Conservation (phyloP, 2,329 filamentous ascomycete genomes). For the Thielaviopsis punctulata region DNA sequence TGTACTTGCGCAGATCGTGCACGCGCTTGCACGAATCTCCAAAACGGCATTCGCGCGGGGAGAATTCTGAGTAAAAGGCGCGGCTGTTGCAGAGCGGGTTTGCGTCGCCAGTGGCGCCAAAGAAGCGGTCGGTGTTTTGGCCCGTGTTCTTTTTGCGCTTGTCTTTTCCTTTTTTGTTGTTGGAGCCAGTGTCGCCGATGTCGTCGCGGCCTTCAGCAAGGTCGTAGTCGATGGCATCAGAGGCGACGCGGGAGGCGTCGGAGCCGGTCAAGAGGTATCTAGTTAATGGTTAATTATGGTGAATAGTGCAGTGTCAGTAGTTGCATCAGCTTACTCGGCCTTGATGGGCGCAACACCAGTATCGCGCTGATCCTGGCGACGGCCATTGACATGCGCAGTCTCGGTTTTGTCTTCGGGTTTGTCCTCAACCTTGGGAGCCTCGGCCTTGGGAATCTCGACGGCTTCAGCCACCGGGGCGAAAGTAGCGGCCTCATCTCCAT, state of each 20-base stretch:
- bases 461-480: slow-evolving; percentile 7
- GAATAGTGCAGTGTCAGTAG: not conserved
- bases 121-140: slow-evolving; percentile 71
- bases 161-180: slow-evolving; percentile 27
- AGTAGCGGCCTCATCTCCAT: slow-evolving; percentile 1
- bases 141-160: slow-evolving; percentile 31
- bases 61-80: slow-evolving; percentile 60
- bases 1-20: slow-evolving; percentile 74
- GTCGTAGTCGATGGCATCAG: slow-evolving; percentile 21
- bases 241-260: slow-evolving; percentile 24
- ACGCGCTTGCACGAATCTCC: slow-evolving; percentile 66
- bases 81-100: slow-evolving; percentile 63
- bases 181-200: slow-evolving; percentile 25
- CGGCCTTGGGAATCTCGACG: not conserved
- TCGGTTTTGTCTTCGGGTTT: slow-evolving; percentile 20
- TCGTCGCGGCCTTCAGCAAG: slow-evolving; percentile 23
- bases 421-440: slow-evolving; percentile 11
- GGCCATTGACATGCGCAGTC: slow-evolving; percentile 33
- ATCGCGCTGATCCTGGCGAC: slow-evolving; percentile 16
- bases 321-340: slow-evolving; percentile 19
- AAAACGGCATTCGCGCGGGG: slow-evolving; percentile 57
- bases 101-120: slow-evolving; percentile 63
- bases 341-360: slow-evolving; percentile 20
- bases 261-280: slow-evolving; percentile 35
- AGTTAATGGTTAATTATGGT: slow-evolving; percentile 3